Evolutionary conservation across 805 yeast species (phyloP).

Genomic region (Barnettozyma populi): DNA sequence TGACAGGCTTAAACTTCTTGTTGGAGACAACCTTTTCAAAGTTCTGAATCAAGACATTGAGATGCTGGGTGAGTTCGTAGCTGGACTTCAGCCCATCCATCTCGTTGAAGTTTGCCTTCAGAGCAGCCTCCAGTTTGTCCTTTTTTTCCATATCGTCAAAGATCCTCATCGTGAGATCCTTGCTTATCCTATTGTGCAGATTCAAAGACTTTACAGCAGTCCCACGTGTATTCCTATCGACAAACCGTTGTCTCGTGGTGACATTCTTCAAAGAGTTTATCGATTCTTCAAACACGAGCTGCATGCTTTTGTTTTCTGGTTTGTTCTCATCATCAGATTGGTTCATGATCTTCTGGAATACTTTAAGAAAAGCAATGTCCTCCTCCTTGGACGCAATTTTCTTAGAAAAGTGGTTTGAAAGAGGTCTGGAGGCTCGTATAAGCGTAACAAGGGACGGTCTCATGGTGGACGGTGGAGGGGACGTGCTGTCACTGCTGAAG

Average conservation of each 20-base stretch:
- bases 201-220: background rate
- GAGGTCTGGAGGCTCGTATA: background rate
- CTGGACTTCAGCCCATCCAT: background rate
- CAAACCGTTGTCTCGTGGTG: background rate
- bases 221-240: background rate
- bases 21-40: background rate
- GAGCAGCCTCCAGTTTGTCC: slow-evolving; percentile 1
- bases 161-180: slow-evolving; percentile 1
- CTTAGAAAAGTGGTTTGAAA: slow-evolving; percentile 2
- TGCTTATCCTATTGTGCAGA: background rate
- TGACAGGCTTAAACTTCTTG: background rate
- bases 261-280: background rate
- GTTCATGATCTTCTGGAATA: slow-evolving; percentile 3
- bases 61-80: background rate
- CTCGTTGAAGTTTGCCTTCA: background rate
- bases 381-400: slow-evolving; percentile 4
- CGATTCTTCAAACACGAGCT: slow-evolving; percentile 7
- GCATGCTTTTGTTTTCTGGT: background rate
- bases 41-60: background rate
- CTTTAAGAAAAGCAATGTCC: slow-evolving; percentile 1
- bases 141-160: slow-evolving; percentile 5
- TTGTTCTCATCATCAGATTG: background rate
- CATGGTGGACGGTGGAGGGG: background rate
- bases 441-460: slow-evolving; percentile 1
- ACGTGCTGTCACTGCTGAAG: background rate